Conservation (phyloP, 805 yeast species). For the Kuraishia cidri region DNA sequence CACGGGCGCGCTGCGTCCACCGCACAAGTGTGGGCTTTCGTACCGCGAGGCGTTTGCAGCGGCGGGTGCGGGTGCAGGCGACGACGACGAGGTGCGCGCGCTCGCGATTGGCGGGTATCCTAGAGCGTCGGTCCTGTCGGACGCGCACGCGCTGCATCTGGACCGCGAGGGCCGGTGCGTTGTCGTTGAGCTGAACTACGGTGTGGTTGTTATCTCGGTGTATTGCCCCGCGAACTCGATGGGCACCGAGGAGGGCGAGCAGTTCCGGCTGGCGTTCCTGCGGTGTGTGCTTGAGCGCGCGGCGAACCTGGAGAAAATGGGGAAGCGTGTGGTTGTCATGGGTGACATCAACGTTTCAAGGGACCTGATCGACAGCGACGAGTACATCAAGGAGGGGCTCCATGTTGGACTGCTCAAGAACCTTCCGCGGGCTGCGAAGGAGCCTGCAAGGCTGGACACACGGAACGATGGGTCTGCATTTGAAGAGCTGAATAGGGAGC, state of each 20-base stretch:
- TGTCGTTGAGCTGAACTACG: constrained; percentile 59
- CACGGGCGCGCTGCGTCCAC: constrained; percentile 48
- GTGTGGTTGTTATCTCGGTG: constrained; percentile 51
- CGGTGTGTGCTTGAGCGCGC: constrained; percentile 53
- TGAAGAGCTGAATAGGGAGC: constrained; percentile 21
- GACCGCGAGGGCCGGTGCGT: constrained; percentile 86
- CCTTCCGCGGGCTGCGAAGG: constrained; percentile 4
- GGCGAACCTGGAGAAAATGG: constrained; percentile 37
- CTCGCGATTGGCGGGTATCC: constrained; percentile 67
- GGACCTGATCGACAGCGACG: constrained; percentile 80
- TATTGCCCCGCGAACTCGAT: constrained; percentile 92
- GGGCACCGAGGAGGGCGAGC: constrained; percentile 58
- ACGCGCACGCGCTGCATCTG: constrained; percentile 27
- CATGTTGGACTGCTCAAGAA: constrained; percentile 24
- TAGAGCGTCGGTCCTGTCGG: constrained; percentile 14
- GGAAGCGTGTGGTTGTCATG: constrained; percentile 68
- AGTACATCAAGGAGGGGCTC: constrained; percentile 37
- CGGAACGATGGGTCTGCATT: constrained; percentile 19
- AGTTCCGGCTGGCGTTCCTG: constrained; percentile 49
- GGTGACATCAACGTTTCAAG: constrained; percentile 86
- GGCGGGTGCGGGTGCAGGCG: no score
- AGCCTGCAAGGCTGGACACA: no score
- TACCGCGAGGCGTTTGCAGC: constrained; percentile 16
- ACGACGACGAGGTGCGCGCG: constrained; percentile 4
- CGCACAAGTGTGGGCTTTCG: constrained; percentile 8